Evolutionary conservation across 495 filamentous ascomycete species (phyloP), one percentile per base, ranked within the genome.

Genomic region (Aspergillus steynii): DNA sequence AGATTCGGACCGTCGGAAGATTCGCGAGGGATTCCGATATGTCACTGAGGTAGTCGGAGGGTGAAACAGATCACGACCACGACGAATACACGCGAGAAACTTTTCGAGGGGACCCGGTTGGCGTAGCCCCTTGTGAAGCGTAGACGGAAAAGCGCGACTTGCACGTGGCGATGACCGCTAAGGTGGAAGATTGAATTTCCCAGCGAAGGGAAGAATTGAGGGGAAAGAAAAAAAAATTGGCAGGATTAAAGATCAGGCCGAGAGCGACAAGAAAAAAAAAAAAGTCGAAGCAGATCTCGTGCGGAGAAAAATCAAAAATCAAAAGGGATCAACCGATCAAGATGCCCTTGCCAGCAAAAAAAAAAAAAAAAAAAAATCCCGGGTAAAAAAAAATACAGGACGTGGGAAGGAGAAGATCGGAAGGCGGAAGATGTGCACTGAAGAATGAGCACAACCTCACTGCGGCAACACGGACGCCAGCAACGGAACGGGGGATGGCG

Each of bases 81-180:
- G 50, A 49, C 57, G 50, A 53, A 62, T 54, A 49, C 29, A 60
- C 56, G 57, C 51, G 49, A 29, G 9, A 56, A 25, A 29, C 20
- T 5, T 37, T 20, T 42, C 32, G 51, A 47, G 57, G 54, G 37
- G 49, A 53, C 26, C 54, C 32, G 8, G 60, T 58, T 61, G 56
- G 51, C 52, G 62, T 65, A 56, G 62, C 68, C 61, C 59, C 60
- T 70, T 66, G 61, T 37, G 55, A 59, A 61, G 50, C 50, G 63
- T 64, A 55, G 63, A 12, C 52, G 51, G 56, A 57, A n/a, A 62
- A 53, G 47, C 62, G 68, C 65, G 65, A 71, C 46, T 68, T 63
- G 61, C 64, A 68, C 64, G 65, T 69, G 67, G 64, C 48, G 64
- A 66, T 46, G 55, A 62, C 57, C 49, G 56, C 50, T 52, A 60